phyloP scores from a whole-genome alignment of 163 green algal genomes.

The Trebouxia gelatinosa region DNA sequence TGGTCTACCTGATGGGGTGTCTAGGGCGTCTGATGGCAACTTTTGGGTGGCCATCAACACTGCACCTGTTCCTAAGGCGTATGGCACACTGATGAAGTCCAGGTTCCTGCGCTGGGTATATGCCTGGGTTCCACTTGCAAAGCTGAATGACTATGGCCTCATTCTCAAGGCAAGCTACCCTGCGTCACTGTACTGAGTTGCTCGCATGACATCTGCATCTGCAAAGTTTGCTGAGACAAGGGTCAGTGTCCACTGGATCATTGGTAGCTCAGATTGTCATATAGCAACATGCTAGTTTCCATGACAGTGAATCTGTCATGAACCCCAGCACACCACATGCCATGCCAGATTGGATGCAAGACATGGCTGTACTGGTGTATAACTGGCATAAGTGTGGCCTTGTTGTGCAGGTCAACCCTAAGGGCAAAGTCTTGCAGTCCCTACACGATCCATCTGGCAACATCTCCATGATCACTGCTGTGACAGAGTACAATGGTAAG shows the following conservation, averaged over 20 bases:
- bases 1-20: constrained; percentile 13
- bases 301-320: no score
- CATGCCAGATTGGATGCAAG: no score
- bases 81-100: background rate
- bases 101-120: constrained; percentile 17
- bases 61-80: constrained; percentile 2
- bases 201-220: no score
- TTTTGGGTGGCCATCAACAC: constrained; percentile 26
- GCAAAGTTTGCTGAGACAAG: no score
- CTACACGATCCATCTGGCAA: background rate
- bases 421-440: constrained; percentile 14
- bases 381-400: background rate
- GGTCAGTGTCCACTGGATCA: no score
- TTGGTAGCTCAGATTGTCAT: no score
- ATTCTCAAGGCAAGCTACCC: constrained; percentile 18
- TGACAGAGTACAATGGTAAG: constrained; percentile 31
- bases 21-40: constrained; percentile 2
- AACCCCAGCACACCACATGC: no score
- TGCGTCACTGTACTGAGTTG: no score
- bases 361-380: no score
- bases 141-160: constrained; percentile 9
- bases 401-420: constrained; percentile 14
- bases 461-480: constrained; percentile 2
- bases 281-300: no score
- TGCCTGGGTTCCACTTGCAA: background rate